Evolutionary conservation across 2,329 filamentous ascomycete species (phyloP).

Genomic region (Diaporthe sp.): DNA sequence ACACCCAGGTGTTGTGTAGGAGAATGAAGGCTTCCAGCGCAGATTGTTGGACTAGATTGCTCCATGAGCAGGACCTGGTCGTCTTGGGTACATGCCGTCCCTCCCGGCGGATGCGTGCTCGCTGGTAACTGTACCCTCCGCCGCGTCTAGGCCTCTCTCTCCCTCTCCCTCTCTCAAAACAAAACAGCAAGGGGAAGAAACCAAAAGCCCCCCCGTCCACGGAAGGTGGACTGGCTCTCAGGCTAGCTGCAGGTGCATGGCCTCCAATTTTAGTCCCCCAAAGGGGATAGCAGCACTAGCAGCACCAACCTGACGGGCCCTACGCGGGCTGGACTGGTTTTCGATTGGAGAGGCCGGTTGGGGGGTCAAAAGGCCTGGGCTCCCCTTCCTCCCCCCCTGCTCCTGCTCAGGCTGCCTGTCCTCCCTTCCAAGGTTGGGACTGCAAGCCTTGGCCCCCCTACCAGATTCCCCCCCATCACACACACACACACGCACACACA

Average conservation of each 20-base stretch:
- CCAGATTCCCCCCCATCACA: constrained; percentile 16
- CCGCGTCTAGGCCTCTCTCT: no score
- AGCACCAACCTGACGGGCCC: constrained; percentile 29
- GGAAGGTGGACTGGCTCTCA: constrained; percentile 24
- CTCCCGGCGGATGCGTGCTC: neutral
- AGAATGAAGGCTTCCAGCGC: constrained; percentile 4
- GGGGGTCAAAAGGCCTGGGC: constrained; percentile 23
- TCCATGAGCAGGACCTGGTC: neutral
- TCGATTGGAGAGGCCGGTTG: constrained; percentile 23
- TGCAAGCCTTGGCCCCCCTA: constrained; percentile 26
- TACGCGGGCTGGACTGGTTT: constrained; percentile 9
- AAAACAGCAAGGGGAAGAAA: constrained; percentile 29
- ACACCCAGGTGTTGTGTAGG: constrained; percentile 9
- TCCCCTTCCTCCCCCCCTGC: constrained; percentile 14
- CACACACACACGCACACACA: no score
- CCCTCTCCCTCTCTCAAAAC: constrained; percentile 1
- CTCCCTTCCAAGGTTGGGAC: constrained; percentile 26
- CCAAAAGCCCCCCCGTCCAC: constrained; percentile 5
- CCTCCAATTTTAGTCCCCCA: constrained; percentile 31
- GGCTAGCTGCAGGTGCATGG: constrained; percentile 33
- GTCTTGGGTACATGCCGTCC: constrained; percentile 7
- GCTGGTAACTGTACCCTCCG: constrained; percentile 1
- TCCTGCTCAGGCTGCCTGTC: constrained; percentile 13
- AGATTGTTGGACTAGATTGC: constrained; percentile 18
- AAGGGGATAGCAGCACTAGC: constrained; percentile 27